Percentiles rank a stretch among this genome's conserved stretches.
These are phyloP conservation scores for Fusarium falciforme DNA, from an alignment of 2,329 filamentous ascomycete genomes.

Conservation along the genomic window DNA sequence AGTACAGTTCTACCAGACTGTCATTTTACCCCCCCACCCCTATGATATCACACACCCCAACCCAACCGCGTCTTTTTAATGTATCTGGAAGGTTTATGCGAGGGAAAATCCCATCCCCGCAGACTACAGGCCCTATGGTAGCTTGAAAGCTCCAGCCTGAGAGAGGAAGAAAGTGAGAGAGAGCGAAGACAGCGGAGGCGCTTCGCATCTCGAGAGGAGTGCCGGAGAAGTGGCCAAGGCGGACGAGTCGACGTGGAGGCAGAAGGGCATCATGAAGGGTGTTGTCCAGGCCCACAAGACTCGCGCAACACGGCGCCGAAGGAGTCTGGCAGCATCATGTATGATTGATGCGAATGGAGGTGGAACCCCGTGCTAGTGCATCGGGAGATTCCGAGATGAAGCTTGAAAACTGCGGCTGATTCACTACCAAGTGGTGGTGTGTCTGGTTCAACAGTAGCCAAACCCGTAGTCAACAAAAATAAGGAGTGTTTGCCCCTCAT, in stretches of 20 bases:
- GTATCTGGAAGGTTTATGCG: slow-evolving; percentile 52
- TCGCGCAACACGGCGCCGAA: slow-evolving; percentile 34
- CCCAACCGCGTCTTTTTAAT: slow-evolving; percentile 49
- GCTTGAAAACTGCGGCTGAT: slow-evolving; percentile 40
- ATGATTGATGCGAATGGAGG: slow-evolving; percentile 24
- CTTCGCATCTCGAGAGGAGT: slow-evolving; percentile 31
- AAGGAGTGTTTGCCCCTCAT: slow-evolving; percentile 34
- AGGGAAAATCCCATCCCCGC: slow-evolving; percentile 42
- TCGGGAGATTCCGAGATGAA: slow-evolving; percentile 38
- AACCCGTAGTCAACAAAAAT: slow-evolving; percentile 42
- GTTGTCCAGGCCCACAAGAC: slow-evolving; percentile 40
- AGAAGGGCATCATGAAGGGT: slow-evolving; percentile 39
- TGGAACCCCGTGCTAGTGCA: slow-evolving; percentile 46
- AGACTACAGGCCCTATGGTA: slow-evolving; percentile 65
- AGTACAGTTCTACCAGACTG: slow-evolving; percentile 42
- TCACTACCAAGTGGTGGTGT: slow-evolving; percentile 44
- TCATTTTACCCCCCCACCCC: slow-evolving; percentile 38
- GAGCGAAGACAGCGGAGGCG: slow-evolving; percentile 38
- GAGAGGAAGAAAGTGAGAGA: slow-evolving; percentile 45
- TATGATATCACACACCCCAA: slow-evolving; percentile 47
- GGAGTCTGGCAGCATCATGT: slow-evolving; percentile 33
- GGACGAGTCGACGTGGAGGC: slow-evolving; percentile 35
- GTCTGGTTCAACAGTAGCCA: slow-evolving; percentile 36
- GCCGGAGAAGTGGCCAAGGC: slow-evolving; percentile 32
- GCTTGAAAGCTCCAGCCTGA: slow-evolving; percentile 74